Evolutionary conservation across 2,329 filamentous ascomycete species (phyloP), one percentile per base, ranked within the genome.

Genomic region (Fusarium humuli): DNA sequence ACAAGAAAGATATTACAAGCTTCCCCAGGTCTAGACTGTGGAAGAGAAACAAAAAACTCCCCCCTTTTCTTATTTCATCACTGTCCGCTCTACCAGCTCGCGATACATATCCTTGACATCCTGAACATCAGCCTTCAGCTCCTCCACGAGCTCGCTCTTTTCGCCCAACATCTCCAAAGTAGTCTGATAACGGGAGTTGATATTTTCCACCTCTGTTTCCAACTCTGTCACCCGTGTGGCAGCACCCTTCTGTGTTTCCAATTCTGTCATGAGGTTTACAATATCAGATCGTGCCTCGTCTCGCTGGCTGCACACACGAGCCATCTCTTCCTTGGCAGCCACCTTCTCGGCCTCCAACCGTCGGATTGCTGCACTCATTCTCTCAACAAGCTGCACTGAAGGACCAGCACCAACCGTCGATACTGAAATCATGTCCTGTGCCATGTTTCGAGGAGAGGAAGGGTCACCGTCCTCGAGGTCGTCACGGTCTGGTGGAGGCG

Each of bases 31-130:
- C 49, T 54, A 47, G 56, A 44, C n/a, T 49, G 48, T 30, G 25
- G 52, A 57, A 42, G 27, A 37, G 54, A 44, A 49, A 34, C 50
- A 44, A 30, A 23, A 29, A 23, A n/a, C 18, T 16, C 49, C 40
- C 9, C 42, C 30, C 22, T 48, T 48, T 45, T 40, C 64, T 83
- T 80, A 92, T 81, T 89, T 91, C 77, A 94, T 91, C 77, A 94
- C 89, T 61, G 93, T 95, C 77, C 91, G 89, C 82, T 97, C 93
- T 50, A 97, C 92, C 79, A 99, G 82, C 78, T 98, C 95, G 71
- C 94, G 89, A 83, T 98, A 98, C 87, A 99, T 97, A 77, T 91
- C 91, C 84, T 99, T 99, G 79, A 99, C 86, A 83, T 99, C 96
- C 71, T 90, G 85, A 56, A 99, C 92, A 84, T 98, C 96, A 14